Percentiles rank a stretch among this genome's conserved stretches.
Evolutionary conservation across 2,329 filamentous ascomycete species (phyloP).

Genomic region (Ceratocystis cacaofunesta): DNA sequence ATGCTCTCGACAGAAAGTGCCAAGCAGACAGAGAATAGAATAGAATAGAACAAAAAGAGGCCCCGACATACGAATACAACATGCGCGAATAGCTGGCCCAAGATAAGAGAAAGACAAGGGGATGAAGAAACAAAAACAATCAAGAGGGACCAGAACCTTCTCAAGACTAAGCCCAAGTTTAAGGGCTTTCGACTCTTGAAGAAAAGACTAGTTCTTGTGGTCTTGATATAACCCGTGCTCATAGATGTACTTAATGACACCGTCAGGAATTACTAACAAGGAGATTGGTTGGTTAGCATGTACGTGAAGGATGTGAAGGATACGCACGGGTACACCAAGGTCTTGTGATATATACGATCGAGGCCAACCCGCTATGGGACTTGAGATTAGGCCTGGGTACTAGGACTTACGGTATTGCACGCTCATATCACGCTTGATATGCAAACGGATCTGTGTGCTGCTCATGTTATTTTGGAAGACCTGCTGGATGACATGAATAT

Average conservation of each 20-base stretch:
- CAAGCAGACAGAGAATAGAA: neutral
- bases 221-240: conserved; percentile 47
- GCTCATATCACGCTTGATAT: conserved; percentile 65
- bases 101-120: neutral
- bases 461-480: conserved; percentile 71
- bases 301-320: neutral
- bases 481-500: conserved; percentile 77
- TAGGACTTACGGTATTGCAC: conserved; percentile 46
- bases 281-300: neutral
- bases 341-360: neutral
- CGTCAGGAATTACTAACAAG: conserved; percentile 39
- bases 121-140: conserved; percentile 3
- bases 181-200: neutral
- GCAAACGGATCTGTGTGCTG: conserved; percentile 67
- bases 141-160: neutral
- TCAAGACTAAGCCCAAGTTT: neutral
- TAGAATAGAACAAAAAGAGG: neutral
- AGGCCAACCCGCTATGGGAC: neutral
- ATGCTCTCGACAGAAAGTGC: neutral
- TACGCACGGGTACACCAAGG: neutral
- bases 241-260: conserved; percentile 61
- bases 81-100: too few relatives aligned
- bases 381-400: neutral
- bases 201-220: conserved; percentile 11
- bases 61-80: too few relatives aligned